Evolutionary conservation across 2,329 filamentous ascomycete species (phyloP), one percentile per base, ranked within the genome.

Genomic region (Alternaria alternata): DNA sequence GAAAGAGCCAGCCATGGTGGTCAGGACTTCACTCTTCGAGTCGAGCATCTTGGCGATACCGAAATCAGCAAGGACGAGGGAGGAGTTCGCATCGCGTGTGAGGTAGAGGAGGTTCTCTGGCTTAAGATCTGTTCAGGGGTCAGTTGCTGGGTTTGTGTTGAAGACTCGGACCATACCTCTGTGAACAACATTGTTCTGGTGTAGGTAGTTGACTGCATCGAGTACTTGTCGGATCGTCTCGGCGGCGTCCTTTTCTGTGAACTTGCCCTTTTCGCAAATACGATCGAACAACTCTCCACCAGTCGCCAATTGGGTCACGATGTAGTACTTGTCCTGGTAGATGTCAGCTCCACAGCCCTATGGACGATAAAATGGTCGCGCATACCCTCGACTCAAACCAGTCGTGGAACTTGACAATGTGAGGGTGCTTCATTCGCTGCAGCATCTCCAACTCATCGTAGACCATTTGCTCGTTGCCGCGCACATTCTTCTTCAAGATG

Each of bases 21-120:
- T 98, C 65, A 99, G 87, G 44, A 97, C 92, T 74, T 96, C 94
- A 66, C 94, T 89, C 69, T 94, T 92, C 69, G 86, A 91, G 76
- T 97, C 94, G 36, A 99, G 87, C 87, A 96, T 97, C 83, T 99
- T 99, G 54, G 95, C 95, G 76, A 99, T 99, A 77, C 96, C 95
- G 74, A 99, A 99, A 78, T 99, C 95, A 58, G 95, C 95, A 60
- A 99, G 86, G 8, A 99, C 94, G 26, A 99, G 87, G 65, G 93
- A 89, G 14, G 95, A 98, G 66, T 93, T 83, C 24, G 86, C 74
- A 43, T 91, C 89, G 66, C 85, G 88, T 63, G 91, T 96, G 51
- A 96, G 88, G 79, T 99, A 99, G 46, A 99, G 89, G 5, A 99
- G 88, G 77, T 99, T 99, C 79, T 99, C 95, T 26, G 95, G 95